Base-by-base conservation (phyloP, 2,329 filamentous ascomycete genomes). In the Ophiostoma tasmaniense region DNA sequence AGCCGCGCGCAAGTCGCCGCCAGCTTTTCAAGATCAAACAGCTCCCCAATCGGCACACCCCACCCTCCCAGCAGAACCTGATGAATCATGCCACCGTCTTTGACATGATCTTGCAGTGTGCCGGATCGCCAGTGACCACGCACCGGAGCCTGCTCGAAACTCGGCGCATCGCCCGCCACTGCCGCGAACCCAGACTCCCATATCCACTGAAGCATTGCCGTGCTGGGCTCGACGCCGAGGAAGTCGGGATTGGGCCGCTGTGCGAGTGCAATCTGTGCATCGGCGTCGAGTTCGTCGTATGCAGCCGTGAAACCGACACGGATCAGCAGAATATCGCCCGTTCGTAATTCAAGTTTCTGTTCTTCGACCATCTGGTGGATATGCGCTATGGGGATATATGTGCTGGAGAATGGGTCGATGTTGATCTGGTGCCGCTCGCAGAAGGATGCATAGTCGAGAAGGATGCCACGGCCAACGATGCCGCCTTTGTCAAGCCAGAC, bases 151-250 rank as follows among this genome's bases (percentile, higher is more conserved):
- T 55, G 22, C n/a, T 55, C 22, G 3, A 28, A 55, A 13, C 50
- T 28, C n/a, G 11, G 50, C 50, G 78, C 77, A 70, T 80, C 77
- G n/a, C 78, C 76, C 30, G 80, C 81, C 11, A 82, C 79, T 11
- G 81, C 81, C 0, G 78, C 77, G 68, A 83, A 82, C 5, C 78
- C 76, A 5, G 73, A 75, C 64, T 81, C 78, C 81, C 82, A 83
- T n/a, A 83, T 76, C 80, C 80, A 84, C 35, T 75, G 73, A 52
- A 80, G 68, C 13, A 76, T 76, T 4, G 76, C 78, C 42, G 72
- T 74, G 1, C 74, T 75, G 4, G 75, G 74, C 71, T 81, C 78
- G 1, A 83, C 74, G 1, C 81, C 81, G 39, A 80, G 71, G 68
- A 69, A 62, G 1, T 20, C 52, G 20, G 67, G 45, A 33, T 55